A percentile compares a stretch with the other conserved stretches of the same genome.
Evolutionary conservation across 2,329 filamentous ascomycete species (phyloP).

Genomic region (Alternaria viburni): DNA sequence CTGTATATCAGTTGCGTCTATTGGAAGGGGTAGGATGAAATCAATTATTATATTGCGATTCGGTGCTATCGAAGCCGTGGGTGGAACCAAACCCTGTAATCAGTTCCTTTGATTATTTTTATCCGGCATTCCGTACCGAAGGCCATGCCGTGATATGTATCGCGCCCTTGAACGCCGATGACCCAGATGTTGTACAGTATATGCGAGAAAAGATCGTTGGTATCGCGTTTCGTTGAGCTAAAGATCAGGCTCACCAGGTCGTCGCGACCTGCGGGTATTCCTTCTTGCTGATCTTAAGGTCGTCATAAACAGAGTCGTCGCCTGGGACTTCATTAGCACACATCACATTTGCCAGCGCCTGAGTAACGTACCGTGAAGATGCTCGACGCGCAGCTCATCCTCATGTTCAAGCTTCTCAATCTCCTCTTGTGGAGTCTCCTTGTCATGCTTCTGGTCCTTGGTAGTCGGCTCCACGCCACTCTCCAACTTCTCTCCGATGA

Average conservation of each 20-base stretch:
- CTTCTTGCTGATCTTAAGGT: constrained; percentile 65
- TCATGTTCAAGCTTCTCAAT: constrained; percentile 78
- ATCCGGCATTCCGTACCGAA: not conserved
- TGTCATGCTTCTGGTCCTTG: constrained; percentile 62
- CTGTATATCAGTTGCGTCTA: not conserved
- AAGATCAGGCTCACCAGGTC: constrained; percentile 35
- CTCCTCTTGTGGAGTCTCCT: constrained; percentile 71
- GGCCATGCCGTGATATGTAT: not conserved
- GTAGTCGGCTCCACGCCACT: constrained; percentile 64
- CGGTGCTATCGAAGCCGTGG: not conserved
- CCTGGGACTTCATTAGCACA: constrained; percentile 47
- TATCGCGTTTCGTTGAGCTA: not conserved
- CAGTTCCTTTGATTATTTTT: not conserved
- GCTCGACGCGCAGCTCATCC: constrained; percentile 70
- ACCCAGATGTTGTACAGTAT: not conserved
- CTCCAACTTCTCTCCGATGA: constrained; percentile 73
- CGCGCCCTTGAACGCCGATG: not conserved
- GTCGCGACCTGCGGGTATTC: constrained; percentile 59
- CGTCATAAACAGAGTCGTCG: constrained; percentile 66
- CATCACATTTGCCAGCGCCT: not conserved
- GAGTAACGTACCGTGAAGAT: constrained; percentile 57
- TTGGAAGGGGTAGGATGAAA: not conserved
- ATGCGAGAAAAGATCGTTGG: not conserved
- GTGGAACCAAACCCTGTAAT: rapidly evolving
- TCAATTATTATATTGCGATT: not conserved